Evolutionary conservation across 2,329 filamentous ascomycete species (phyloP).

Genomic region (Aureobasidium pullulans): DNA sequence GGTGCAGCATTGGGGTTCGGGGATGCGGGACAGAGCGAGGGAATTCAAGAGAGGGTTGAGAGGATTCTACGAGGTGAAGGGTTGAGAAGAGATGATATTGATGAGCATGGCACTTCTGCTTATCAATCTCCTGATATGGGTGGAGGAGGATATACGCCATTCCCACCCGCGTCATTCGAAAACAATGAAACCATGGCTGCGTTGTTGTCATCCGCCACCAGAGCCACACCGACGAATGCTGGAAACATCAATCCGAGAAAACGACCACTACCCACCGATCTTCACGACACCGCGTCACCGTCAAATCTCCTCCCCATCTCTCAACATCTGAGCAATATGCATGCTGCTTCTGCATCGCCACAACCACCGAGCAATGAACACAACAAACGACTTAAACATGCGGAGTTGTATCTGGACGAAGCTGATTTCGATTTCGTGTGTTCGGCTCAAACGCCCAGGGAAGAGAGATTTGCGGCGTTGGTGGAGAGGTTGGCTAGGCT

Average conservation of each 20-base stretch:
- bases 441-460: not conserved
- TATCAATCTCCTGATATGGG: not conserved
- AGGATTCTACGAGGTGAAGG: not conserved
- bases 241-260: not conserved
- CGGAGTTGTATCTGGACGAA: conserved; percentile 12
- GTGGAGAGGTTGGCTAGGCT: conserved; percentile 9
- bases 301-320: not conserved
- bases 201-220: not conserved
- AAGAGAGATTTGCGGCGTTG: not conserved
- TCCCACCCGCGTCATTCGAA: not conserved
- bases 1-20: not conserved
- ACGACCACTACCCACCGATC: not conserved
- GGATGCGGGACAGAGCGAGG: not conserved
- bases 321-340: not conserved
- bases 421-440: not conserved
- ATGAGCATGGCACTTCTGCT: not conserved
- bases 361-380: not conserved
- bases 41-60: not conserved
- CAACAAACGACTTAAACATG: not conserved
- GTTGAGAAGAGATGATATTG: not conserved
- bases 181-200: not conserved
- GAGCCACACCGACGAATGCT: too few relatives aligned
- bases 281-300: not conserved
- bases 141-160: too few relatives aligned
- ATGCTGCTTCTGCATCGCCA: too few relatives aligned